Percentiles rank a stretch among this genome's conserved stretches.
These are phyloP conservation scores for Eurotiales sp. DNA, from an alignment of 2,329 filamentous ascomycete genomes.

Conservation along the genomic window DNA sequence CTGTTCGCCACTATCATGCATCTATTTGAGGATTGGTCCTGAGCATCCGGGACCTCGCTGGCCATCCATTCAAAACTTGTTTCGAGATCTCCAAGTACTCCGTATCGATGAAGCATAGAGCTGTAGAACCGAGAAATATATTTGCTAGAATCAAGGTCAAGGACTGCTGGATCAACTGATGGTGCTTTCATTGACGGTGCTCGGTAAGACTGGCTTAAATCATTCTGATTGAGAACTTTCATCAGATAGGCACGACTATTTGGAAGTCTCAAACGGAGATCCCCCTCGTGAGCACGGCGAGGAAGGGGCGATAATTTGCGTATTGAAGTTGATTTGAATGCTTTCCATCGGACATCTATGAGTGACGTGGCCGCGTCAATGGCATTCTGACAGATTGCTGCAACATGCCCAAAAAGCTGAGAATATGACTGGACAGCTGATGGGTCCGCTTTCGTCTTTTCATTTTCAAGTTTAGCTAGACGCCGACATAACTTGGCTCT, in stretches of 20 bases:
- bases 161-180: not conserved
- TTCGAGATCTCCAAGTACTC: slow-evolving; percentile 16
- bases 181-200: not conserved
- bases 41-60: not conserved
- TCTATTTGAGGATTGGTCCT: slow-evolving; percentile 8
- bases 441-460: slow-evolving; percentile 24
- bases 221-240: not conserved
- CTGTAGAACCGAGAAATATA: slow-evolving; percentile 15
- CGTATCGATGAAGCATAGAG: slow-evolving; percentile 13
- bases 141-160: slow-evolving; percentile 7
- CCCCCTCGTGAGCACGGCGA: not conserved
- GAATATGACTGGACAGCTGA: not conserved
- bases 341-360: slow-evolving; percentile 34
- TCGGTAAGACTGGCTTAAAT: not conserved
- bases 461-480: slow-evolving; percentile 54
- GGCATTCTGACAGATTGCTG: not conserved
- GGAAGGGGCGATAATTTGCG: slow-evolving; percentile 22
- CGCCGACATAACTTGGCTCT: slow-evolving; percentile 55
- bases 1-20: slow-evolving; percentile 30
- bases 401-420: not conserved
- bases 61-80: not conserved
- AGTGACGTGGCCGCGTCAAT: not conserved
- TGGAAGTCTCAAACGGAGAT: not conserved
- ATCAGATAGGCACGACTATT: slow-evolving; percentile 1
- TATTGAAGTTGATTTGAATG: slow-evolving; percentile 35